A percentile compares a stretch with the other conserved stretches of the same genome.
phyloP scores from a whole-genome alignment of 2,329 filamentous ascomycete species.

The Aspergillus jensenii region DNA sequence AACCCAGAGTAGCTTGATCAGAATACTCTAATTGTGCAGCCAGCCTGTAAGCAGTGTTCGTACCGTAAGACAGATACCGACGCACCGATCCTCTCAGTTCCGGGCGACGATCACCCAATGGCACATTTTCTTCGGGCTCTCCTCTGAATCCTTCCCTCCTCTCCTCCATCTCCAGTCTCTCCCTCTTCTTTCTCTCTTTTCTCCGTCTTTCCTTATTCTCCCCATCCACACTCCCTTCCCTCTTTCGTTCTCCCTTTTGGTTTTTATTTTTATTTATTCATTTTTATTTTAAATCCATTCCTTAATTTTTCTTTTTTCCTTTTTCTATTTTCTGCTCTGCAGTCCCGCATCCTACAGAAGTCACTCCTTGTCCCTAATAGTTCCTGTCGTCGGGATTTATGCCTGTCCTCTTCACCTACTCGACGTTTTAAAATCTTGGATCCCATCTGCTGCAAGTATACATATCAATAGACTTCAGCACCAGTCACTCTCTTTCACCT shows the following conservation, averaged over 20 bases:
- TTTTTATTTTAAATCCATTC: constrained; percentile 11
- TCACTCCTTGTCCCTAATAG: constrained; percentile 19
- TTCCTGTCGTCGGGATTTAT: constrained; percentile 23
- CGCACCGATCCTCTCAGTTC: constrained; percentile 18
- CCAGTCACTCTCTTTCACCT: constrained; percentile 12
- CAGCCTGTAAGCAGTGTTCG: constrained; percentile 7
- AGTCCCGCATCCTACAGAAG: constrained; percentile 11
- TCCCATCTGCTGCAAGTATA: constrained; percentile 14
- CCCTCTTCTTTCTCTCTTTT: constrained; percentile 19
- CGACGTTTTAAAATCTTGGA: constrained; percentile 3
- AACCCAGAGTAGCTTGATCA: neutral
- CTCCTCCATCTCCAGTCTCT: constrained; percentile 2
- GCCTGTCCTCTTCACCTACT: constrained; percentile 16
- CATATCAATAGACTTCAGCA: constrained; percentile 11
- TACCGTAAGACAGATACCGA: constrained; percentile 14
- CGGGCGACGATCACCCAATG: constrained; percentile 24
- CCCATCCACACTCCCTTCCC: constrained; percentile 18
- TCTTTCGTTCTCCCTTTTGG: constrained; percentile 17
- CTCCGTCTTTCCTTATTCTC: constrained; percentile 21
- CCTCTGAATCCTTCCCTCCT: constrained; percentile 16
- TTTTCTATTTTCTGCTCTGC: constrained; percentile 18
- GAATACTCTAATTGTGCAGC: constrained; percentile 5
- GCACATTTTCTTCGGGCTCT: constrained; percentile 18
- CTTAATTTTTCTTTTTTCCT: constrained; percentile 13
- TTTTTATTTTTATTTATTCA: constrained; percentile 18